Conservation (phyloP, 2,329 filamentous ascomycete genomes). For the Fusarium continuum region DNA sequence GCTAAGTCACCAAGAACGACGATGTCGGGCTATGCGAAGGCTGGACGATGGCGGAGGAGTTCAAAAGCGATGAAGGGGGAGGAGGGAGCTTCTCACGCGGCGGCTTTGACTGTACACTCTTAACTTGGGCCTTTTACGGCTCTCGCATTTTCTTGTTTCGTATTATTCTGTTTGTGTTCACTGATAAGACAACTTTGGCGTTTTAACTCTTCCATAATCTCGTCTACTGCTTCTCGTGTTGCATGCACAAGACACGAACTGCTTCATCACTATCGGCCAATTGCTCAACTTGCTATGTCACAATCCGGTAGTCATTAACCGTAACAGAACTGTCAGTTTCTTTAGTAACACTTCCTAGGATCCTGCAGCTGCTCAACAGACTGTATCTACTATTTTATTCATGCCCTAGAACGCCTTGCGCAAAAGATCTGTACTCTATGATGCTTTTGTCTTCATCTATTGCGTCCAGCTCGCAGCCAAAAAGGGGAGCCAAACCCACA, state of each 20-base stretch:
- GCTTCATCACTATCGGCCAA: too few relatives aligned
- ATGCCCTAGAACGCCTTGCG: conserved; percentile 28
- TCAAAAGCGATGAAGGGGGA: conserved; percentile 25
- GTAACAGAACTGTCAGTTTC: too few relatives aligned
- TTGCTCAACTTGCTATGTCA: too few relatives aligned
- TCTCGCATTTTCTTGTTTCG: conserved; percentile 38
- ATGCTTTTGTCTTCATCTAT: conserved; percentile 1
- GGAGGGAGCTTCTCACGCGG: conserved; percentile 21
- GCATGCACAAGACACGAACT: background rate
- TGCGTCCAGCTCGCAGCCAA: background rate
- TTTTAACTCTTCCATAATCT: conserved; percentile 24
- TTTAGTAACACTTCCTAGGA: too few relatives aligned
- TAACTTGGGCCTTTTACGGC: conserved; percentile 29
- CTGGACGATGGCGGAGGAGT: conserved; percentile 8
- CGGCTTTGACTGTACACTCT: conserved; percentile 41
- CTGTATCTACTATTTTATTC: conserved; percentile 9
- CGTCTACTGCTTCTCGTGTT: background rate
- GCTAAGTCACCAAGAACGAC: background rate
- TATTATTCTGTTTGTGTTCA: conserved; percentile 33
- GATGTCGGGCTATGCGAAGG: background rate
- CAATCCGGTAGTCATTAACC: too few relatives aligned
- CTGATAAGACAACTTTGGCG: conserved; percentile 36
- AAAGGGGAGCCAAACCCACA: background rate
- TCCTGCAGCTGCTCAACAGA: background rate
- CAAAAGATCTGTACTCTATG: conserved; percentile 15